A percentile compares a stretch with the other conserved stretches of the same genome.
phyloP scores from a whole-genome alignment of 164 flowering plant genomes.

The Vitis riparia region DNA sequence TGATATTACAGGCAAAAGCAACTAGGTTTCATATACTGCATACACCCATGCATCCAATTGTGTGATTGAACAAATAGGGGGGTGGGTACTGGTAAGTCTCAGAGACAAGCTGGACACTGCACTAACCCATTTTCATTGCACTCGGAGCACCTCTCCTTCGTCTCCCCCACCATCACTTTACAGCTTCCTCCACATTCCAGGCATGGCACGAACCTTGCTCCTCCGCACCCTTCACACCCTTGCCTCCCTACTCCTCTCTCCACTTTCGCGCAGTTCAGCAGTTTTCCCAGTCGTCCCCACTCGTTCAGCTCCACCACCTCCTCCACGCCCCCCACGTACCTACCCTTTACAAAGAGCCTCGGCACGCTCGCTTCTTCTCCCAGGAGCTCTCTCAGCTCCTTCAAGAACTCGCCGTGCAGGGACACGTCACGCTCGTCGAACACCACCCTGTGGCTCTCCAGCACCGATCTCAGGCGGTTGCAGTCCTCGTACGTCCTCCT shows the following conservation, averaged over 20 bases:
- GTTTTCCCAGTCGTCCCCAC: constrained; percentile 54
- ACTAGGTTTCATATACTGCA: no score
- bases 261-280: constrained; percentile 48
- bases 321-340: constrained; percentile 86
- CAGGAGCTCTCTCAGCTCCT: constrained; percentile 58
- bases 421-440: constrained; percentile 90
- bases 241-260: constrained; percentile 59
- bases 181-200: constrained; percentile 92
- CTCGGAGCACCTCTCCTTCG: constrained; percentile 56
- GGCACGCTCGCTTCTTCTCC: constrained; percentile 61
- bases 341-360: constrained; percentile 83
- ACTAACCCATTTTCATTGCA: constrained; percentile 94
- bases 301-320: constrained; percentile 77
- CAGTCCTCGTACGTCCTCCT: constrained; percentile 87
- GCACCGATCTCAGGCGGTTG: constrained; percentile 36
- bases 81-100: no score
- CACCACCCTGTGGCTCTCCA: constrained; percentile 63
- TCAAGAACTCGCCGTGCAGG: constrained; percentile 59
- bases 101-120: constrained; percentile 67
- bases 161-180: constrained; percentile 52
- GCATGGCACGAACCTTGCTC: constrained; percentile 85
- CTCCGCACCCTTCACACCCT: constrained; percentile 87
- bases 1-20: no score
- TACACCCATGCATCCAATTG: no score
- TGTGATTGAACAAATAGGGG: no score